Conservation (phyloP, 305 asterid species). For the Solanum aculeatissimum region DNA sequence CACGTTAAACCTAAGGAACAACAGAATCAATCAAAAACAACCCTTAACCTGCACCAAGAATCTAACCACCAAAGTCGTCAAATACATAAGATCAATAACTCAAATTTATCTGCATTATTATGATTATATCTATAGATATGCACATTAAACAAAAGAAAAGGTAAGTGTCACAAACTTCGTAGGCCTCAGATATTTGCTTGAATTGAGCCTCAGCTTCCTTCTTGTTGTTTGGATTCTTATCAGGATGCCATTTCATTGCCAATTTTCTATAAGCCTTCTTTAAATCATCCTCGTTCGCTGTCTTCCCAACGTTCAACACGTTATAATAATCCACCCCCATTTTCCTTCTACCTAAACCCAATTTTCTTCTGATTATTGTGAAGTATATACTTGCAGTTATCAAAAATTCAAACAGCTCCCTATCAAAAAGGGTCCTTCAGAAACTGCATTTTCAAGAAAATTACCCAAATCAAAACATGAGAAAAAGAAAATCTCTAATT, state of each 20-base stretch:
- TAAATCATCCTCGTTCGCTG: conserved; percentile 83
- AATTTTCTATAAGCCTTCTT: conserved; percentile 80
- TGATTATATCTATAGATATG: neutral
- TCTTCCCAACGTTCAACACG: conserved; percentile 48
- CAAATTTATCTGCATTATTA: too few species aligned
- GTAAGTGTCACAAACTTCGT: conserved; percentile 35
- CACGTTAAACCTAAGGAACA: neutral
- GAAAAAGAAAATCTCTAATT: neutral
- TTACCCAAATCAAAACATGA: neutral
- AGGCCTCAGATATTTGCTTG: conserved; percentile 88
- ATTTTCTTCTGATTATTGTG: neutral
- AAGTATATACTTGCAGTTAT: neutral
- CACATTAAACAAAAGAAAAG: neutral
- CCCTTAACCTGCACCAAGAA: neutral
- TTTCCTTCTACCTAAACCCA: neutral
- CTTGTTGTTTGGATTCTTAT: conserved; percentile 73
- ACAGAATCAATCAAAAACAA: neutral
- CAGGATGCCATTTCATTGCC: conserved; percentile 99
- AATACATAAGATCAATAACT: too few species aligned
- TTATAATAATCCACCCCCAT: conserved; percentile 86
- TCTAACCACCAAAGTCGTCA: too few species aligned
- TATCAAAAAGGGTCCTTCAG: neutral
- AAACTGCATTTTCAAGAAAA: neutral
- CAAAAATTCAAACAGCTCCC: neutral
- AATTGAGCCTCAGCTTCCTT: conserved; percentile 83